Evolutionary conservation across 176 grass and related monocot species (phyloP).

Genomic region (Bonia amplexicaulis): DNA sequence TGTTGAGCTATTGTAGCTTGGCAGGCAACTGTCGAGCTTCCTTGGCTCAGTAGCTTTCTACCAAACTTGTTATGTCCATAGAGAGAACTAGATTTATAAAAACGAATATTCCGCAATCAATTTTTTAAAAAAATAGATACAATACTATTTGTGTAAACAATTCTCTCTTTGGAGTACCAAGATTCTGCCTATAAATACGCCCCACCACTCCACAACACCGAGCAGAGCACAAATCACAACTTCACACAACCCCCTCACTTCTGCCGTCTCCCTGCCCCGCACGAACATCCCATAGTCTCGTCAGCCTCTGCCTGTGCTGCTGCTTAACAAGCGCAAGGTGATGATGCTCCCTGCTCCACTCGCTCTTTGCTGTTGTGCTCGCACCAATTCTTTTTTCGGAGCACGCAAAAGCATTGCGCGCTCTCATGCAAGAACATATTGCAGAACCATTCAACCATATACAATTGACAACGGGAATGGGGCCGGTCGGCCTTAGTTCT

Average conservation of each 20-base stretch:
- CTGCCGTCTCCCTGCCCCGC: background rate
- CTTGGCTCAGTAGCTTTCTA: too few relatives aligned
- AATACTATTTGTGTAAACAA: too few relatives aligned
- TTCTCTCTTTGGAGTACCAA: background rate
- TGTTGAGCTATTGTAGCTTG: too few relatives aligned
- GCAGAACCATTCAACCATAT: background rate
- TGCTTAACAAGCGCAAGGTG: background rate
- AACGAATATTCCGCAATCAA: rapidly evolving
- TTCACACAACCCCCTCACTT: background rate
- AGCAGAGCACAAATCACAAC: background rate
- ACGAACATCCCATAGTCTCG: constrained; percentile 30
- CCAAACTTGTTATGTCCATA: too few relatives aligned
- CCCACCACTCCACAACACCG: constrained; percentile 24
- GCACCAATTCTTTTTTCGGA: background rate
- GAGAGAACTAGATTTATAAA: too few relatives aligned
- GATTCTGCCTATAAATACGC: constrained; percentile 47
- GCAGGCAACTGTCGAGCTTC: too few relatives aligned
- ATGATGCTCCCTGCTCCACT: background rate
- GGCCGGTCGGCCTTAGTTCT: background rate
- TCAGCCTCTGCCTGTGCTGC: background rate
- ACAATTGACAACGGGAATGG: background rate
- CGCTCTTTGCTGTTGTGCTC: background rate
- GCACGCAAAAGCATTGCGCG: too few relatives aligned
- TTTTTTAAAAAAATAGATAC: too few relatives aligned
- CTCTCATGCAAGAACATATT: background rate